phyloP scores from a whole-genome alignment of 257 asterid species.

The Schizonepeta tenuifolia region DNA sequence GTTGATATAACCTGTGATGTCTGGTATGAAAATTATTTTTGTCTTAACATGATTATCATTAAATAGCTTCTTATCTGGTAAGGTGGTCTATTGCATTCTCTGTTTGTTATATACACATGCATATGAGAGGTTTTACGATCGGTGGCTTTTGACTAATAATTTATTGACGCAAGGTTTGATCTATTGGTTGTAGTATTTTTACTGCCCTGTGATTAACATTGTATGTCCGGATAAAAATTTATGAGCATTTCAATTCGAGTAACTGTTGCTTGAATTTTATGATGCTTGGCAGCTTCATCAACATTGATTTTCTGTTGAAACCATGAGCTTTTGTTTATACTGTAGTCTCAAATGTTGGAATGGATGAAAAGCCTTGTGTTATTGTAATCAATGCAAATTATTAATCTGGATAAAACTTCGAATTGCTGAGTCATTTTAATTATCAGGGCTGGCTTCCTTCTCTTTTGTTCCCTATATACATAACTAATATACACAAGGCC shows the following conservation, averaged over 20 bases:
- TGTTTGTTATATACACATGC: not conserved
- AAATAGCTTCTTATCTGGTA: not conserved
- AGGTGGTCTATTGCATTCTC: not conserved
- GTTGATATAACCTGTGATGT: not conserved
- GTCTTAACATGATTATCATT: too few species aligned
- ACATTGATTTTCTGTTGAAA: not conserved
- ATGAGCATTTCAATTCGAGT: too few species aligned
- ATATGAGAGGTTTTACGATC: not conserved
- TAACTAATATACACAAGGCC: slow-evolving; percentile 63
- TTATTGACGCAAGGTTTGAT: not conserved
- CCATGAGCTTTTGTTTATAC: not conserved
- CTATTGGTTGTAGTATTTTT: not conserved
- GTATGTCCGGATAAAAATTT: too few species aligned
- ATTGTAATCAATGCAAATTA: not conserved
- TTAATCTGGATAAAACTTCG: too few species aligned
- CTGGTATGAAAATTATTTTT: too few species aligned
- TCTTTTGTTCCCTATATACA: slow-evolving; percentile 65
- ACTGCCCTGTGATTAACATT: too few species aligned
- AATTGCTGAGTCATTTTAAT: not conserved
- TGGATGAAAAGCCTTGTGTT: not conserved
- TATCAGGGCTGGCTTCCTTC: slow-evolving; percentile 76
- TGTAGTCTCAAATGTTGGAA: not conserved
- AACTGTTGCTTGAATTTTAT: too few species aligned
- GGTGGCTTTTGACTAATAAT: not conserved
- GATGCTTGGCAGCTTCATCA: too few species aligned